phyloP scores from a whole-genome alignment of 345 rosid genomes.

The Schrenkiella parvula region DNA sequence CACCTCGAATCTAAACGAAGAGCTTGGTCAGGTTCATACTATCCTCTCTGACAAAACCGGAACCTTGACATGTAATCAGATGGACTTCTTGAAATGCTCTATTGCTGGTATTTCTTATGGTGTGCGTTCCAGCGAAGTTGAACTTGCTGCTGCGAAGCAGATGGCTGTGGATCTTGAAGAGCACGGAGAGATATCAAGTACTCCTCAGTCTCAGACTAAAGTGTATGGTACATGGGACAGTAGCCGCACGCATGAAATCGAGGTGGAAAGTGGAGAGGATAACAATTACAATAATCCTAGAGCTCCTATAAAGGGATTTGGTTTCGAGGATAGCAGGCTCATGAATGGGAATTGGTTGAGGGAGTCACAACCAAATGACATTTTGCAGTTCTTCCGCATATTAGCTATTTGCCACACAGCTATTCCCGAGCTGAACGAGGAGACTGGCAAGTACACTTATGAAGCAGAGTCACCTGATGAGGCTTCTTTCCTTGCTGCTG shows the following conservation, averaged over 20 bases:
- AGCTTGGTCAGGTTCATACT: slow-evolving; percentile 95
- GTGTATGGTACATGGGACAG: slow-evolving; percentile 40
- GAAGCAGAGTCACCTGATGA: slow-evolving; percentile 99
- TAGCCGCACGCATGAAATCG: slow-evolving; percentile 55
- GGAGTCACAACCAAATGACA: slow-evolving; percentile 57
- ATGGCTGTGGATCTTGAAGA: slow-evolving; percentile 81
- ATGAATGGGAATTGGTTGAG: slow-evolving; percentile 80
- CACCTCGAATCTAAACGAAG: slow-evolving; percentile 95
- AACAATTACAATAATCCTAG: slow-evolving; percentile 44
- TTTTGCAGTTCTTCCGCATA: slow-evolving; percentile 67
- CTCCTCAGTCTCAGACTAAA: slow-evolving; percentile 34
- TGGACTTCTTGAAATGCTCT: slow-evolving; percentile 97
- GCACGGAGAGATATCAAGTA: slow-evolving; percentile 38
- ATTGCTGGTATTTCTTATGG: slow-evolving; percentile 87
- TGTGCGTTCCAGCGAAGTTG: slow-evolving; percentile 69
- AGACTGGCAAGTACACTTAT: slow-evolving; percentile 59
- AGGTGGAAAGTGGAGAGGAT: slow-evolving; percentile 56
- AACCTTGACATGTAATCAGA: slow-evolving; percentile 97
- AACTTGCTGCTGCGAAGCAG: slow-evolving; percentile 82
- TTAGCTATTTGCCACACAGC: slow-evolving; percentile 95
- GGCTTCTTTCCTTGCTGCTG: slow-evolving; percentile 91
- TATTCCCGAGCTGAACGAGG: slow-evolving; percentile 86
- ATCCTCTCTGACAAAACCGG: slow-evolving; percentile 99
- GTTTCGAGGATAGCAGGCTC: slow-evolving; percentile 78
- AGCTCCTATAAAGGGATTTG: slow-evolving; percentile 66